phyloP scores from a whole-genome alignment of 345 rosid genomes.

The Stellera chamaejasme region DNA sequence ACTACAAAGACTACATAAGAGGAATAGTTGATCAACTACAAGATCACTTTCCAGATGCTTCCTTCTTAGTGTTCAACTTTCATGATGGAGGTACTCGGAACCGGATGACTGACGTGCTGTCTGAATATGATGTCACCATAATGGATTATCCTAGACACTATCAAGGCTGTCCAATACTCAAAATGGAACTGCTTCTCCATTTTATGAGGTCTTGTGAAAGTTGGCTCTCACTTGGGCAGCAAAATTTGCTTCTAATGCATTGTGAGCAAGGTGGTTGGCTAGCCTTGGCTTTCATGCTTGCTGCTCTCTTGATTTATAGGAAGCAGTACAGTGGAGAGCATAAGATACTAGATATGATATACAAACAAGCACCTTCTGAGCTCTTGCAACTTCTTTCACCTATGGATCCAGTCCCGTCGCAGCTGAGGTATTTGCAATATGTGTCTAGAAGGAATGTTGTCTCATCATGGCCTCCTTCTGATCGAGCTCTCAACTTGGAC shows the following conservation, averaged over 20 bases:
- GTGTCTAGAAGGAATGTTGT: constrained; percentile 84
- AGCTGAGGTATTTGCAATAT: constrained; percentile 78
- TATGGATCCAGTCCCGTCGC: constrained; percentile 84
- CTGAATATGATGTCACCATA: constrained; percentile 69
- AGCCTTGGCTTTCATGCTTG: constrained; percentile 75
- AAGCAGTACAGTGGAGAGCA: constrained; percentile 80
- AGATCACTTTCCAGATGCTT: constrained; percentile 71
- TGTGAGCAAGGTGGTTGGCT: constrained; percentile 93
- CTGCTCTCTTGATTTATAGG: constrained; percentile 70
- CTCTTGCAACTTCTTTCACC: constrained; percentile 71
- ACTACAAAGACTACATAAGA: constrained; percentile 50
- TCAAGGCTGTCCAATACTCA: constrained; percentile 78
- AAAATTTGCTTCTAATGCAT: constrained; percentile 77
- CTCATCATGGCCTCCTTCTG: constrained; percentile 90
- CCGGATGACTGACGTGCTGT: constrained; percentile 45
- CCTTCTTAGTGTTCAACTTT: constrained; percentile 81
- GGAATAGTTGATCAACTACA: constrained; percentile 64
- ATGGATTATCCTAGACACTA: constrained; percentile 98
- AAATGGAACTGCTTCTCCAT: constrained; percentile 86
- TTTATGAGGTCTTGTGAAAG: constrained; percentile 88
- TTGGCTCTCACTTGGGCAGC: constrained; percentile 84
- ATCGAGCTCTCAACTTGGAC: constrained; percentile 84
- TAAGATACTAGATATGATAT: constrained; percentile 87
- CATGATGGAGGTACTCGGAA: constrained; percentile 63
- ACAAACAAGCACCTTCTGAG: constrained; percentile 86